Evolutionary conservation across 2,329 filamentous ascomycete genomes (phyloP), one percentile per base, ranked within the genome.

Genomic region (Botrytis fragariae): DNA sequence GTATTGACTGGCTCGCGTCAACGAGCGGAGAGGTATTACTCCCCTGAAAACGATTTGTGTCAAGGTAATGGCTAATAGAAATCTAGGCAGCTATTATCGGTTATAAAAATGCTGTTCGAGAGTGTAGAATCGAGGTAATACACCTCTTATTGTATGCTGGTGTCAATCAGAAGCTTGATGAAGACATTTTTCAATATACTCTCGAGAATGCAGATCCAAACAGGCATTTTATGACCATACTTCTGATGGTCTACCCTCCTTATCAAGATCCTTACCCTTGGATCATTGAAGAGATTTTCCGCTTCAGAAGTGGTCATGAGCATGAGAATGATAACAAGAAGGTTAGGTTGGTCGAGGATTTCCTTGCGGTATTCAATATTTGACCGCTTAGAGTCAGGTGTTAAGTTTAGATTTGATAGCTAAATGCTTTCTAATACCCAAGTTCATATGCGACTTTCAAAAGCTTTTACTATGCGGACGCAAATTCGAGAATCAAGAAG

Each of bases 1-100:
- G 45, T 45, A 75, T 82, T 61, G 74, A 79, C 51, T 79, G 76
- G 75, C 35, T 75, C 12, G 75, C 64, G 5, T 79, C 78, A 6
- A 80, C 77, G 8, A 76, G 72, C 72, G 79, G 79, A 18, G 80
- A 82, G 75, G 79, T 79, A 18, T 32, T 39, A 18, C 60, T 32
- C 48, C 48, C 25, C 48, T n/a, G 25, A n/a, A 54, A n/a, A n/a
- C 25, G 12, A 54, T 20, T 6, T 70, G 35, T 44, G n/a, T 3
- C 20, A 35, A 39, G 20, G 25, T 48, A 35, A 22, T 32, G n/a
- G 5, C 72, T 75, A 29, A 76, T 29, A 29, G 12, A 7, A 54
- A 62, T 45, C 16, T 69, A 79, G 78, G 69, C 75, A 20, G 79
- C 77, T n/a, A 63, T 76, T 1, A 54, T 71, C 45, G 79, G 79